Evolutionary conservation across 441 rosid genomes (phyloP), one percentile per base, ranked within the genome.

Genomic region (Theobroma grandiflorum): DNA sequence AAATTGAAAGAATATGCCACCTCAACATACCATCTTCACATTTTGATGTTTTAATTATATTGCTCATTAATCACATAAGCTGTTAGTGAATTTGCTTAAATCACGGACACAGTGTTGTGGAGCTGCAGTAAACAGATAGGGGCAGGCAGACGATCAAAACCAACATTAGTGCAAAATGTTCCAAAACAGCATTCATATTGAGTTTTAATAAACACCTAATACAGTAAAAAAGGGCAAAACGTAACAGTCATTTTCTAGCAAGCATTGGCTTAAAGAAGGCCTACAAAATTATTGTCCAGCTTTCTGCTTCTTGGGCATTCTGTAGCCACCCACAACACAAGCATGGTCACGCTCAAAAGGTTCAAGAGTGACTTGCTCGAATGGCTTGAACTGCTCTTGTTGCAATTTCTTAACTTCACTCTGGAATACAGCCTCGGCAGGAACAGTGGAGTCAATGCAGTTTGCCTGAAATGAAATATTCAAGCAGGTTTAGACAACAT

Each of bases 291-390:
- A 73, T 8, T 87, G 81, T 71, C 87, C 83, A 59, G 80, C 81
- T 82, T 91, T 92, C 82, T 89, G 92, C 78, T 96, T 93, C 93
- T 93, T 94, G 0, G 97, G 93, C 95, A 92, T 57, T 0, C 99
- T 88, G 84, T 96, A 96, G 26, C 84, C 94, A 7, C 99, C 99
- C 0, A 93, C 92, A 3, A 96, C 99, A 77, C 98, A 94, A 2
- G 98, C 98, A 80, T 96, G 99, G 83, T 94, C 99, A 42, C 98
- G 89, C 86, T 96, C 99, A 50, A 92, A 96, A 1, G 98, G 98
- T 90, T 94, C 98, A 0, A 96, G 92, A 40, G 98, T 96, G 9
- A 96, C 99, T 83, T 96, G 98, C n/a, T 96, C 99, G 0, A 81
- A 80, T 16, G 99, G 99, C 79, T 83, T 94, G 90, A 96, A 93